Base-by-base conservation (phyloP, 345 rosid genomes). In the Citropsis articulata region DNA sequence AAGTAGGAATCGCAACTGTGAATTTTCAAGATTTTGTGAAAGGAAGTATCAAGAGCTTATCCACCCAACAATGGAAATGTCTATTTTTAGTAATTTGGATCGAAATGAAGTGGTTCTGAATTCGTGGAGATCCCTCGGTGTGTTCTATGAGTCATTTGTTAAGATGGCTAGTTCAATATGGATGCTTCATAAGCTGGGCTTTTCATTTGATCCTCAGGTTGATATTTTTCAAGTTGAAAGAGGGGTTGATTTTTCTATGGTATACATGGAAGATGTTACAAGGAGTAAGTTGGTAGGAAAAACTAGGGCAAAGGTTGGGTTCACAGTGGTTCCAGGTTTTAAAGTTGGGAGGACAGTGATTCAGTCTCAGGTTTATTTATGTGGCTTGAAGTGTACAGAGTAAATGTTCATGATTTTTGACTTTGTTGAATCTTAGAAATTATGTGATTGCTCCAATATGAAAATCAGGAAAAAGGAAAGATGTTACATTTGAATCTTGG, bases 301-400 rank as follows among this genome's bases (percentile, higher is more conserved):
- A 78, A 73, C 82, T 45, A 88, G 88, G 76, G 84, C 73, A 48
- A 91, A 90, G 86, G 95, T 96, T 36, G 97, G 91, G 35, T 96
- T 96, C 85, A 96, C 97, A 0, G 98, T 92, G 80, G 77, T 92
- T 81, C 99, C 99, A 0, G 99, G 99, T 64, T 93, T 96, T 83
- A 94, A 87, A 83, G 83, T 96, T 30, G 92, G 97, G 25, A 81
- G 82, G 83, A 92, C 91, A 13, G 86, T 90, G 73, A 86, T 94
- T 30, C 99, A 92, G 82, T 86, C 91, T 69, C 93, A 86, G 88
- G 97, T 94, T 71, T 96, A 92, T 81, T 80, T 96, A 60, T 85
- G 79, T n/a, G 83, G 88, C 57, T 81, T 60, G 72, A 84, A 84
- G 67, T 87, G 87, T 81, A 82, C 86, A 80, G 84, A 81, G n/a